These are phyloP conservation scores for Salvia miltiorrhiza DNA, from an alignment of 257 asterid genomes.

Conservation along the genomic window DNA sequence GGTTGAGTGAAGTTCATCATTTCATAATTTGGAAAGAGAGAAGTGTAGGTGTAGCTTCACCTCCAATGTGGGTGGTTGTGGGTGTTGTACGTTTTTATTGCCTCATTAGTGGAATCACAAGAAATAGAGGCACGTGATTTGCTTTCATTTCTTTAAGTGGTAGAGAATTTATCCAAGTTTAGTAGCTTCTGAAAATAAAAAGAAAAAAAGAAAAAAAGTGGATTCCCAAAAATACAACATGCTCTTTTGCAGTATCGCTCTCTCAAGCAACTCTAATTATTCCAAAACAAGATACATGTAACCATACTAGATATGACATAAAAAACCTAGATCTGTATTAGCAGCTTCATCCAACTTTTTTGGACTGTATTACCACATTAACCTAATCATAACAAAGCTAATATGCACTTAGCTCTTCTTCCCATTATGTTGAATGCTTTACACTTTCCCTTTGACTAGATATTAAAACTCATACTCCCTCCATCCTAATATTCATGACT, in stretches of 20 bases:
- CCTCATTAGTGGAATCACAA: constrained; percentile 9
- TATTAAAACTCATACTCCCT: background rate
- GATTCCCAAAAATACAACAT: background rate
- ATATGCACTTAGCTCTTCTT: background rate
- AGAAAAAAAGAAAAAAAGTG: background rate
- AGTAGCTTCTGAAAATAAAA: background rate
- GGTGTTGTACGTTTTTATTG: background rate
- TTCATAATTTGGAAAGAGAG: background rate
- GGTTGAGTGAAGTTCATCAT: no score
- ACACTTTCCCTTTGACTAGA: background rate
- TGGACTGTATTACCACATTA: background rate
- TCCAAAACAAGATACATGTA: background rate
- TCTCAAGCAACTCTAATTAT: background rate
- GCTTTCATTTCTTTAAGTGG: background rate
- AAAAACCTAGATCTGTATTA: background rate
- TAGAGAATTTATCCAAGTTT: background rate
- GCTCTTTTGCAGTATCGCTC: background rate
- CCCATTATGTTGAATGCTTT: constrained; percentile 12
- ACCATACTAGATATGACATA: background rate
- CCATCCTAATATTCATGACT: no score
- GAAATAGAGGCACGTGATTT: constrained; percentile 17
- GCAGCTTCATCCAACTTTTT: background rate
- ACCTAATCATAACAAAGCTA: constrained; percentile 3
- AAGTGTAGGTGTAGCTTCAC: background rate
- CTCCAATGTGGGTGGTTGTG: background rate